A percentile compares a stretch with the other conserved stretches of the same genome.
These are phyloP conservation scores for Lenzites betulinus DNA, from an alignment of 768 basidiomycete species.

Conservation along the genomic window DNA sequence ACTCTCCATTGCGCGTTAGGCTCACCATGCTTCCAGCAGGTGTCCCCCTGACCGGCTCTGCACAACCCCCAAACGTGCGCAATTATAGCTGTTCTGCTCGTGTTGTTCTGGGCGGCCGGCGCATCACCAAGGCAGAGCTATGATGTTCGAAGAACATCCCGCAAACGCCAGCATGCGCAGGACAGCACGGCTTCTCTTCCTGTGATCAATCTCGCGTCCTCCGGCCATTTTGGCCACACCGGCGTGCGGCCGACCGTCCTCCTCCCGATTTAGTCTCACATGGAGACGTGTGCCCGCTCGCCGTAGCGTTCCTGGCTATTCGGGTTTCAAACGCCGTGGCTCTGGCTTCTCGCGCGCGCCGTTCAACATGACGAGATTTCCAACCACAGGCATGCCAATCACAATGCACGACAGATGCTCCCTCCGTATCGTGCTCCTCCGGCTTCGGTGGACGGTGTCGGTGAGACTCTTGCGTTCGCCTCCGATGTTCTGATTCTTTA, in stretches of 20 bases:
- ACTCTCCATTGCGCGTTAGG: neutral
- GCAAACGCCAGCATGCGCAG: constrained; percentile 1
- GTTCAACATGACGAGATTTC: neutral
- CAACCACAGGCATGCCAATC: too few relatives aligned
- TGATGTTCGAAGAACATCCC: constrained; percentile 4
- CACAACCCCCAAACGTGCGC: constrained; percentile 9
- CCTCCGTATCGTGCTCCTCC: too few relatives aligned
- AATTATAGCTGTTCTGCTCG: neutral
- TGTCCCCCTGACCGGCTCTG: neutral
- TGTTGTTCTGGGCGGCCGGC: neutral
- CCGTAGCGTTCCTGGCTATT: neutral
- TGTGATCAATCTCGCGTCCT: neutral
- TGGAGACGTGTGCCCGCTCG: constrained; percentile 4
- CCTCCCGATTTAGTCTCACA: neutral
- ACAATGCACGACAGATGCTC: too few relatives aligned
- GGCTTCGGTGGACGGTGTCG: too few relatives aligned
- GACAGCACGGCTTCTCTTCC: neutral
- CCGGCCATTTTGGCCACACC: constrained; percentile 4
- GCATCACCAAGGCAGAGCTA: constrained; percentile 9
- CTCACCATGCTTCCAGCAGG: neutral
- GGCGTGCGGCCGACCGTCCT: neutral
- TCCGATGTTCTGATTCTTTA: too few relatives aligned
- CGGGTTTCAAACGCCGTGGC: neutral
- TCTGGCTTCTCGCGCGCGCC: neutral
- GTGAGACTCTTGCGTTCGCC: neutral